Base-by-base conservation (phyloP, 2,329 filamentous ascomycete genomes). In the Pezicula neosporulosa region DNA sequence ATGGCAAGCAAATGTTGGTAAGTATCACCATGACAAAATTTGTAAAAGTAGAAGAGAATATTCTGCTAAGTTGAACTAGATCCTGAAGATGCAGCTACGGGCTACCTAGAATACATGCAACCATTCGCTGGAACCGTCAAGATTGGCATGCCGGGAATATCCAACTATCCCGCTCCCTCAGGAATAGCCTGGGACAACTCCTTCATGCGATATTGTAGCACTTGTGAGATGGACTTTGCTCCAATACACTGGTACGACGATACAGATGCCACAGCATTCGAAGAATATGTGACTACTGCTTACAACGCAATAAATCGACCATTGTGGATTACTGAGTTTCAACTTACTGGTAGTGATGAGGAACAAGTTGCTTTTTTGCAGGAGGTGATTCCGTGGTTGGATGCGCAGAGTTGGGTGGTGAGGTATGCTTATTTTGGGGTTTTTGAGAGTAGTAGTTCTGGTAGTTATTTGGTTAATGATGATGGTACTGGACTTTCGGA, bases 1-100 rank as follows among this genome's bases (percentile, higher is more conserved):
- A 1, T 66, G 64, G 21, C 83, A 87, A 68, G 72, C 81, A 59
- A 80, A 84, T 72, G 58, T 60, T 21, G 39, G 52, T 18, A 53
- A 58, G 2, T 55, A 53, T 38, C 28, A 30, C 28, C 2, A 30
- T 12, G 6, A 5, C 2, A 21, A 7, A 30, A 12, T 30, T 12
- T 7, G 3, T 2, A 30, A 30, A 30, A 30, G 6, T 4, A 21
- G 28, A 30, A 30, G 28, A 30, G 28, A 30, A 30, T 30, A 30
- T 12, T 30, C 7, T 30, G 28, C 28, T 30, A 30, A 30, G 7
- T 9, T 12, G 8, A 9, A 30, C 8, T 30, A 30, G 28, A 30
- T 7, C 28, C 28, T 12, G 28, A 30, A 30, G 50, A 72, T 45
- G 74, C 72, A 18, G 73, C 70, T 5, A 47, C 56, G 3, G 68